Evolutionary conservation across 1,139 yeast genomes (phyloP), one percentile per base, ranked within the genome.

Genomic region (Saccharomyces pastorianus): DNA sequence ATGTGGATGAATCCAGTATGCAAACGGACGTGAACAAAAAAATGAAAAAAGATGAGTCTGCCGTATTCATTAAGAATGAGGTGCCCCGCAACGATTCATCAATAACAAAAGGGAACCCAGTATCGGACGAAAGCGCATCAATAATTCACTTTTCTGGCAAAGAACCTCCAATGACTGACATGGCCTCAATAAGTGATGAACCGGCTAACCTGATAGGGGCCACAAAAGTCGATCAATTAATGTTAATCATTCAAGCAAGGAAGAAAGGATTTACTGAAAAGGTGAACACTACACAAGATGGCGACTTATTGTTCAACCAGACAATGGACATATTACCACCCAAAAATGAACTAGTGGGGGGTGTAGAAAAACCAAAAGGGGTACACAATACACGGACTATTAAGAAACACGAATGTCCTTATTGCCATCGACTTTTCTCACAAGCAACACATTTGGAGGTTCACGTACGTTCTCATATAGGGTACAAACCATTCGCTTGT

Each of bases 221-320:
- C 2, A 88, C 96, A 0, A 86, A 86, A 66, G 88, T 90, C 47
- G 97, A 90, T 69, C 95, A 86, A 64, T 73, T 90, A 65, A 88
- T 90, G 96, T 76, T 90, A 55, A 88, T 89, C 41, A 85, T 90
- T 54, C 96, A 90, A 68, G 95, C 96, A 0, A 77, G 95, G 55
- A 87, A 85, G 58, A 84, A 86, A 58, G 89, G 90, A 20, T 78
- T 83, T n/a, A 81, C 80, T 7, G 79, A 81, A 25, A 77, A 77
- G 44, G 84, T 85, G 46, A 77, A 78, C 51, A 84, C 82, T 56
- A 81, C 83, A 1, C 78, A 80, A 2, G 90, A 84, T 68, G 90
- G 90, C 4, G 77, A 62, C 42, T 49, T 63, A 47, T 47, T 62
- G 27, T 51, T 63, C 13, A 61, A 61, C 42, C 60, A 57, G 49